These are phyloP conservation scores for Trametes elegans DNA, from an alignment of 768 basidiomycete genomes.

Conservation along the genomic window DNA sequence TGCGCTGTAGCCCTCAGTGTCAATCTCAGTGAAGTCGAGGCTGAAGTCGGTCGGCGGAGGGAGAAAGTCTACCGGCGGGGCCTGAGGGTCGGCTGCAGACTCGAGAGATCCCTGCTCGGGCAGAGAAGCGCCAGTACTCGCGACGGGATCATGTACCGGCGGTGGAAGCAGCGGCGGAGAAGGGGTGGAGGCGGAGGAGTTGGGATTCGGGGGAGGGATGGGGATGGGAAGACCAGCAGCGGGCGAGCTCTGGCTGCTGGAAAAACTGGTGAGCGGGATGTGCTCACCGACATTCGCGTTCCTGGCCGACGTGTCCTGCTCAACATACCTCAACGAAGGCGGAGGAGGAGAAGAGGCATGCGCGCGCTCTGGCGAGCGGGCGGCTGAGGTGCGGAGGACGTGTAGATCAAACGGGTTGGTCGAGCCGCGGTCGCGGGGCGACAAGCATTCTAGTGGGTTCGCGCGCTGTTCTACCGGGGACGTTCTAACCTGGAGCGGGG, in stretches of 20 bases:
- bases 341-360: slow-evolving; percentile 10
- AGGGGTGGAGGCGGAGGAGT: slow-evolving; percentile 17
- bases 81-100: not conserved
- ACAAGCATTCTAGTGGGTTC: slow-evolving; percentile 17
- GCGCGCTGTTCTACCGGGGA: slow-evolving; percentile 19
- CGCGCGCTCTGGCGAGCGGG: slow-evolving; percentile 4
- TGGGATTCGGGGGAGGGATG: slow-evolving; percentile 23
- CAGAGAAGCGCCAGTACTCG: slow-evolving; percentile 2
- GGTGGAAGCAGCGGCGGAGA: slow-evolving; percentile 20
- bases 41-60: slow-evolving; percentile 17
- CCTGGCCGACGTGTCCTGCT: slow-evolving; percentile 13
- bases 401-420: slow-evolving; percentile 6
- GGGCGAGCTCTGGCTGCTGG: slow-evolving; percentile 9
- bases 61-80: slow-evolving; percentile 7
- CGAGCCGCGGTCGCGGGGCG: slow-evolving; percentile 7
- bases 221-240: slow-evolving; percentile 20
- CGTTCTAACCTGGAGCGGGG: slow-evolving; percentile 16
- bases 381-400: not conserved
- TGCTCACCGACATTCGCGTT: slow-evolving; percentile 10
- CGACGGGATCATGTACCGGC: slow-evolving; percentile 9
- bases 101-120: slow-evolving; percentile 2
- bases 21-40: slow-evolving; percentile 45
- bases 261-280: slow-evolving; percentile 7
- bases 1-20: slow-evolving; percentile 79
- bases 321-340: slow-evolving; percentile 12